Conservation (phyloP, 2,329 filamentous ascomycete species). For the Monosporascus sp. region DNA sequence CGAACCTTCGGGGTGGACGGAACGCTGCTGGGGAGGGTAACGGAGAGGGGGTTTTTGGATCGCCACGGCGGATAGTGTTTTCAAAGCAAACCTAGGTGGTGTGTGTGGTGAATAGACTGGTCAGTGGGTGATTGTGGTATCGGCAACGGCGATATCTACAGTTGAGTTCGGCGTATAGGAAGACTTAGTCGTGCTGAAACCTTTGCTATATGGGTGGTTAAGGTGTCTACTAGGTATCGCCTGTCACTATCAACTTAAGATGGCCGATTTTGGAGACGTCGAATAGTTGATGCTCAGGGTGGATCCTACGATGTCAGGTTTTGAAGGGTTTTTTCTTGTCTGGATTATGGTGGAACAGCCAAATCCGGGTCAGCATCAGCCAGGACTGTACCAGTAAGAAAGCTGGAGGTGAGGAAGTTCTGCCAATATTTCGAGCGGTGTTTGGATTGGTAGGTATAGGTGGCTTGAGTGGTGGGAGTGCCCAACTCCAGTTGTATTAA, state of each 20-base stretch:
- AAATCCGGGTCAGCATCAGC: constrained; percentile 2
- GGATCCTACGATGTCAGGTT: not conserved
- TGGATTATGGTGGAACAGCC: not conserved
- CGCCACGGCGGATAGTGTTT: constrained; percentile 30
- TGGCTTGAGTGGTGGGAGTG: constrained; percentile 18
- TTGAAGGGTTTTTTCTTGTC: not conserved
- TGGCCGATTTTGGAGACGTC: not conserved
- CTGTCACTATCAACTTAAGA: not conserved
- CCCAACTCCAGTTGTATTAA: constrained; percentile 23
- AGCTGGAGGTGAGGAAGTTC: constrained; percentile 13
- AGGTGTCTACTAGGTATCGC: not conserved
- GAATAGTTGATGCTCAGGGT: not conserved
- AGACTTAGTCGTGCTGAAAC: not conserved
- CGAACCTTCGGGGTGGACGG: constrained; percentile 22
- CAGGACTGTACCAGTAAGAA: constrained; percentile 15
- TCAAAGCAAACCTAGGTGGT: not conserved
- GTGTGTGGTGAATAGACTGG: not conserved
- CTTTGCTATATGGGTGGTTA: not conserved
- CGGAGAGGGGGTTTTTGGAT: constrained; percentile 28
- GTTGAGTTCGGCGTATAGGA: not conserved
- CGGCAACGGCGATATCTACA: not conserved
- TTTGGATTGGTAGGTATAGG: constrained; percentile 25
- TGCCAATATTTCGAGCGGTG: constrained; percentile 20
- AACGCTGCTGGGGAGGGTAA: constrained; percentile 28
- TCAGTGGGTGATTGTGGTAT: not conserved